Base-by-base conservation (phyloP, 495 filamentous ascomycete species). In the Pyrenula aspistea region DNA sequence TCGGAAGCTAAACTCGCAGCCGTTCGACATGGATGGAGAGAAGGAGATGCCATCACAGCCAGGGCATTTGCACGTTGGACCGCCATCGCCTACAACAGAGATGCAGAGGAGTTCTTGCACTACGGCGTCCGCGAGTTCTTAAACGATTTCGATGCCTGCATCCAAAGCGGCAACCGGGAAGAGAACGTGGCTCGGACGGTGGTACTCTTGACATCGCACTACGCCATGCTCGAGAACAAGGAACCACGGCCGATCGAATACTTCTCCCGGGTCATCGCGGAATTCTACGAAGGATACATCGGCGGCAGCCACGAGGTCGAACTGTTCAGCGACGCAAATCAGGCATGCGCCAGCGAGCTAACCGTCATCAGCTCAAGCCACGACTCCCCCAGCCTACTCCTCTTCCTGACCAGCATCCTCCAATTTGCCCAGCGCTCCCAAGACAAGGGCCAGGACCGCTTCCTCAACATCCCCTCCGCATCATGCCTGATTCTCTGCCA, bases 221-320 rank as follows among this genome's bases (percentile, higher is more conserved):
- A 62, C 53, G 61, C 64, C 61, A 68, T 68, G 55, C n/a, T 68
- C 56, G 62, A 65, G n/a, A 68, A 60, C n/a, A 12, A 63, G 57
- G 57, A 61, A 53, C 62, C 59, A 25, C 12, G 53, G 48, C 62
- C 63, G 54, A 67, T 67, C 54, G 62, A 65, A 20, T 68, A 68
- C 49, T 61, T 68, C 51, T 65, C 57, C 22, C 12, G 56, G 31
- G 62, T 67, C 55, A 22, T 62, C 54, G 59, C 63, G 21, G 66
- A 68, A 54, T 68, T 61, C 53, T 68, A 53, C 49, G 62, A 68
- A 61, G 63, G 66, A 58, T 65, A 65, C 59, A 67, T 67, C 59
- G 62, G 62, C 62, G 53, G 66, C 57, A 60, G 31, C 53, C 53
- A 63, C 49, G 66, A 68, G 56, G 54, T 58, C 49, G 57, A 61